Percentiles rank a stretch among this genome's conserved stretches.
phyloP scores from a whole-genome alignment of 768 basidiomycete genomes.

The Auriscalpium orientale region DNA sequence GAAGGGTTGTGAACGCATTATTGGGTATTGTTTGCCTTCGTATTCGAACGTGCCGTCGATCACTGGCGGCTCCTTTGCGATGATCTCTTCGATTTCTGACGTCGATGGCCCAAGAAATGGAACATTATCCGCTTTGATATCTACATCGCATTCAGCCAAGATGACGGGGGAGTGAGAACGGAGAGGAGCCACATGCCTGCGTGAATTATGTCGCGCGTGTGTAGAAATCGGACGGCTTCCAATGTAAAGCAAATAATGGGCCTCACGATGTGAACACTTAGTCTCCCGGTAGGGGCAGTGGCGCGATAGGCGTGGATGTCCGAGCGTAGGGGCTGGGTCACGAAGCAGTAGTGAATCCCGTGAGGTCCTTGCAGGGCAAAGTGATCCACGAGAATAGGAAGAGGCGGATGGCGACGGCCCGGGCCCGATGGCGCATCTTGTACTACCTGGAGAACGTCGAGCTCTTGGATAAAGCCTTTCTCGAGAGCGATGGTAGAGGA shows the following conservation, averaged over 20 bases:
- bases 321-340: background rate
- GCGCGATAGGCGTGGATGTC: background rate
- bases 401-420: background rate
- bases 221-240: background rate
- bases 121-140: background rate
- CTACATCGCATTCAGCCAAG: background rate
- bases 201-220: background rate
- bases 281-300: background rate
- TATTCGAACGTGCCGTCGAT: background rate
- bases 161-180: background rate
- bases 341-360: background rate
- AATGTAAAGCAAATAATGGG: background rate
- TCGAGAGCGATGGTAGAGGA: background rate
- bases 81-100: background rate
- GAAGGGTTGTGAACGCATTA: background rate
- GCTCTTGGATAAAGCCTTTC: background rate
- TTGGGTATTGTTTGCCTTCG: background rate
- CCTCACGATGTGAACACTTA: background rate
- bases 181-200: background rate
- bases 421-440: background rate
- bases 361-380: background rate
- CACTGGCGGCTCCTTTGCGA: background rate
- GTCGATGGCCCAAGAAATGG: background rate
- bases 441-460: background rate
- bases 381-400: background rate